Conservation (phyloP, 352 stramenopile genomes). For the Pythium phragmitis region DNA sequence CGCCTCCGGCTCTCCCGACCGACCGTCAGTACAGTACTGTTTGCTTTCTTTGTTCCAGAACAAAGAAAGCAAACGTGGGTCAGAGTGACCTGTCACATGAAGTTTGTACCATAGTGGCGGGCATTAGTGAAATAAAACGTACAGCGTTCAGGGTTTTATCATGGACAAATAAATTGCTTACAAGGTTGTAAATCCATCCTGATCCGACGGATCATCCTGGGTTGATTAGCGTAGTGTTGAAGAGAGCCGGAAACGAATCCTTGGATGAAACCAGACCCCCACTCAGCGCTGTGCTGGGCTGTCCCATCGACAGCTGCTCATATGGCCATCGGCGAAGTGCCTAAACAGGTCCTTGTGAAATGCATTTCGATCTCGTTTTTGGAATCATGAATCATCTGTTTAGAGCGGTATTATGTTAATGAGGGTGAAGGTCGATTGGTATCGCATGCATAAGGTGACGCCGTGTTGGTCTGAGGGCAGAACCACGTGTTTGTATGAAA, state of each 20-base stretch:
- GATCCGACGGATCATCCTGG: background rate
- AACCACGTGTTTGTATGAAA: conserved; percentile 6
- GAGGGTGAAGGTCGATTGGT: background rate
- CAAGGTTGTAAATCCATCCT: background rate
- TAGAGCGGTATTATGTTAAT: background rate
- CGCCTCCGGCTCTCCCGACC: conserved; percentile 1
- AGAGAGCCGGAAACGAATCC: conserved; percentile 14
- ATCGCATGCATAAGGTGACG: conserved; percentile 6
- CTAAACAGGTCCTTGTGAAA: background rate
- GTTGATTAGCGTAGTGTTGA: background rate
- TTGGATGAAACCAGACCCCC: conserved; percentile 16
- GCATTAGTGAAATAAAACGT: background rate
- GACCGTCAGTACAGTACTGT: background rate
- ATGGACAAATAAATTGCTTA: too few relatives aligned
- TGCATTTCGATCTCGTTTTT: background rate
- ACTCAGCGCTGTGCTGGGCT: conserved; percentile 1
- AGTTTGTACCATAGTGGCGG: background rate
- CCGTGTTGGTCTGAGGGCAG: conserved; percentile 1
- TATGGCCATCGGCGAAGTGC: conserved; percentile 3
- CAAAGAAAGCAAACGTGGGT: too few relatives aligned
- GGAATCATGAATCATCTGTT: background rate
- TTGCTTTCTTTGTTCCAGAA: background rate
- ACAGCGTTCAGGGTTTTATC: too few relatives aligned
- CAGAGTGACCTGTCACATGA: conserved; percentile 5
- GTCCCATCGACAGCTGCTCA: conserved; percentile 16